Evolutionary conservation across 2,329 filamentous ascomycete species (phyloP).

Genomic region (Clonostachys byssicola): DNA sequence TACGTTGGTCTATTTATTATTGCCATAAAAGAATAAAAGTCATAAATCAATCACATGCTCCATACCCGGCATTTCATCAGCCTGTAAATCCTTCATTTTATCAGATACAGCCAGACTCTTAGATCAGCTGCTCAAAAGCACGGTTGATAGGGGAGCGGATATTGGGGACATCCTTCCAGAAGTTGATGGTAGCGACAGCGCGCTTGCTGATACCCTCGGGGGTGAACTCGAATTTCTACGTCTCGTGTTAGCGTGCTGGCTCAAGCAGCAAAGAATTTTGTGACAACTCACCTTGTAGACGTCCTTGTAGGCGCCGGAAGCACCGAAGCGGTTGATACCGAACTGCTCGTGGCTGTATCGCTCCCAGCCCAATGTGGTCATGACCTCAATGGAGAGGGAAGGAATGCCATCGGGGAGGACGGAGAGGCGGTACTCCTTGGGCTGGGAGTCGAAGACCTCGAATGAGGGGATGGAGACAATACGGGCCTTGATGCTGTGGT

Average conservation of each 20-base stretch:
- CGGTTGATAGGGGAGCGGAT: slow-evolving; percentile 94
- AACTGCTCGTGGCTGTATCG: slow-evolving; percentile 99
- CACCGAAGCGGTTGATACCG: slow-evolving; percentile 97
- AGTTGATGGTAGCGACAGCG: slow-evolving; percentile 85
- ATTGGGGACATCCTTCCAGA: slow-evolving; percentile 92
- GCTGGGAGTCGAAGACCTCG: slow-evolving; percentile 92
- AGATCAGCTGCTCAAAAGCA: slow-evolving; percentile 96
- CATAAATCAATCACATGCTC: too few species aligned
- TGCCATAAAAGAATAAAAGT: too few species aligned
- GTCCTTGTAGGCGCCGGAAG: slow-evolving; percentile 94
- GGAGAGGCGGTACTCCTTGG: slow-evolving; percentile 90
- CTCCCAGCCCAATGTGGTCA: slow-evolving; percentile 98
- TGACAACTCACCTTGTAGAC: slow-evolving; percentile 74
- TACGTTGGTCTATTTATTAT: too few species aligned
- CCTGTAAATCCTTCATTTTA: too few species aligned
- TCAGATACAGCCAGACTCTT: slow-evolving; percentile 27
- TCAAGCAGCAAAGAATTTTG: background rate
- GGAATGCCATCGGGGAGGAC: slow-evolving; percentile 94
- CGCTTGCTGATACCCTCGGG: slow-evolving; percentile 96
- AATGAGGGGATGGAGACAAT: slow-evolving; percentile 95
- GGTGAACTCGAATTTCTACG: slow-evolving; percentile 98
- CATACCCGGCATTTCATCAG: too few species aligned
- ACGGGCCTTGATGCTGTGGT: slow-evolving; percentile 82
- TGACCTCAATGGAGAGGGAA: slow-evolving; percentile 89
- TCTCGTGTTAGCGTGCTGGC: slow-evolving; percentile 26